Base-by-base conservation (phyloP, 1,284 basidiomycete species). In the Coniferiporia weirii region DNA sequence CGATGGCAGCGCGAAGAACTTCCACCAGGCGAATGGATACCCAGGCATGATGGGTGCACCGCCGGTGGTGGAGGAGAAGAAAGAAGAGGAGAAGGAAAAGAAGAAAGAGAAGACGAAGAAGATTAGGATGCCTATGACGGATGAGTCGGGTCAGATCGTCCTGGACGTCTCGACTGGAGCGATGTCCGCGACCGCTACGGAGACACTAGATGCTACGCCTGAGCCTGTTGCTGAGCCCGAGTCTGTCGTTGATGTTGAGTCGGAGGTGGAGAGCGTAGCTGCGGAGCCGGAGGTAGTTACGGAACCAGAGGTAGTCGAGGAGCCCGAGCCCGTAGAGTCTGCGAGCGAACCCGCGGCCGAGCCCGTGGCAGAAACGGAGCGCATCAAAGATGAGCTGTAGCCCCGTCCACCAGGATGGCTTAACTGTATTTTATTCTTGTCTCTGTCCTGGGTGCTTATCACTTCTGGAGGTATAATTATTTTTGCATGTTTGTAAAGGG, bases 1-100 rank as follows among this genome's bases (percentile, higher is more conserved):
- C 67, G 70, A 74, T 22, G 75, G 74, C 17, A 68, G 72, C 43
- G 79, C 75, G 22, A 71, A 73, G 12, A 72, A 77, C 65, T 80
- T 72, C 67, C 77, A 80, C 64, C 75, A 73, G 47, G 64, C 66
- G 51, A 64, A 78, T 61, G 80, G 78, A 12, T 78, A 72, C 61
- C 72, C 70, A 13, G 76, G 76, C 10, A 75, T 75, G 72, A 76
- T 79, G 72, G 77, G 77, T 38, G 70, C 48, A 17, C 36, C 59
- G 27, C 59, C 59, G 13, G 38, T 67, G 63, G 57, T 51, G 35
- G 57, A 66, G 19, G 60, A 48, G 35, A 58, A 53, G 27, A 52
- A 48, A 17, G 54, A 62, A 35, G 48, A 36, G 4, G 57, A 63
- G 7, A 22, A 34, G 6, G 51, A 47, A 15, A 44, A 20, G 46